phyloP scores from a whole-genome alignment of 2,329 filamentous ascomycete genomes.

The Pyrenochaeta sp. region DNA sequence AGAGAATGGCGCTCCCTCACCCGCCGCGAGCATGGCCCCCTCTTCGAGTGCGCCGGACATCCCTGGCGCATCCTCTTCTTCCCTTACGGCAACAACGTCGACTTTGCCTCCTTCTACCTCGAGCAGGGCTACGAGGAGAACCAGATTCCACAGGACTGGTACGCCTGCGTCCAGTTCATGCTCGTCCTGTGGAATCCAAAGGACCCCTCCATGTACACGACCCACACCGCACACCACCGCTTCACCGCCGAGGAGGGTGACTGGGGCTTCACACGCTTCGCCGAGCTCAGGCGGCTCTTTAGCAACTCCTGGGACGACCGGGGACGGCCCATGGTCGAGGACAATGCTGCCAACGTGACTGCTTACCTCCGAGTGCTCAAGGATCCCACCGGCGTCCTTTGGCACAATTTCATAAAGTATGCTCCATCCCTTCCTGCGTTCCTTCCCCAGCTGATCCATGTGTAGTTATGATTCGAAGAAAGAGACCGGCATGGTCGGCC shows the following conservation, averaged over 20 bases:
- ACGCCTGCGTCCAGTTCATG: slow-evolving; percentile 94
- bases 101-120: slow-evolving; percentile 92
- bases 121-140: slow-evolving; percentile 88
- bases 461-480: slow-evolving; percentile 94
- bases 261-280: slow-evolving; percentile 98
- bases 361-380: slow-evolving; percentile 83
- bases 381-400: slow-evolving; percentile 86
- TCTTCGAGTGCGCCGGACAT: slow-evolving; percentile 84
- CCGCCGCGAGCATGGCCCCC: slow-evolving; percentile 85
- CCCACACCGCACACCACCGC: slow-evolving; percentile 86
- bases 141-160: slow-evolving; percentile 85
- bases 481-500: slow-evolving; percentile 93
- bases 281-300: slow-evolving; percentile 86
- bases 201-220: slow-evolving; percentile 81
- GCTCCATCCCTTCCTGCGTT: slow-evolving; percentile 10
- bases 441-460: not conserved
- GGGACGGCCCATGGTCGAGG: slow-evolving; percentile 76
- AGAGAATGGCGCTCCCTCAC: slow-evolving; percentile 78
- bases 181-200: slow-evolving; percentile 94
- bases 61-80: slow-evolving; percentile 98
- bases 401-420: slow-evolving; percentile 85
- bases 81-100: slow-evolving; percentile 91
- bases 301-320: slow-evolving; percentile 75
- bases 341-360: slow-evolving; percentile 79
- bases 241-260: slow-evolving; percentile 97